These are phyloP conservation scores for Nicotiana rustica DNA, from an alignment of 305 asterid species.

Conservation along the genomic window DNA sequence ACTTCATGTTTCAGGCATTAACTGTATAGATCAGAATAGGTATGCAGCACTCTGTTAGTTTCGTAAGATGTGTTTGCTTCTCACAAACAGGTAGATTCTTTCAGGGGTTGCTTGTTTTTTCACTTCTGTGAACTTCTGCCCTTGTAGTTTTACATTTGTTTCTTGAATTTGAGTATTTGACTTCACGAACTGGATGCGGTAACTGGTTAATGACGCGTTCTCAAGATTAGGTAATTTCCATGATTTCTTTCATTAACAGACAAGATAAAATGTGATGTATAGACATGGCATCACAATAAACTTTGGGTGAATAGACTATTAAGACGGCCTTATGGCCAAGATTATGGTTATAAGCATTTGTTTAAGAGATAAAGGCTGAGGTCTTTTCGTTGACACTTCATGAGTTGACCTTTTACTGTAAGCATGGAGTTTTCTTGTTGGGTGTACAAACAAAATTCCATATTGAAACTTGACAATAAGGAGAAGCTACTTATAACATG, in stretches of 20 bases:
- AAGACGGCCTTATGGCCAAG: background rate
- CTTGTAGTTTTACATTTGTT: background rate
- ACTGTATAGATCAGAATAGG: conserved; percentile 35
- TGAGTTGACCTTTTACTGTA: background rate
- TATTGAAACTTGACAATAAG: too few relatives aligned
- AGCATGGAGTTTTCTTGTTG: too few relatives aligned
- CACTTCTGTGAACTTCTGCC: background rate
- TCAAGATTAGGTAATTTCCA: background rate
- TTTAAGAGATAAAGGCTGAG: background rate
- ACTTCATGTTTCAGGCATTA: conserved; percentile 31
- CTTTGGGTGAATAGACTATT: background rate
- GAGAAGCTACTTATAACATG: too few relatives aligned
- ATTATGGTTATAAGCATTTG: background rate
- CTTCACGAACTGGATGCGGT: background rate
- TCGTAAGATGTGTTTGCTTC: background rate
- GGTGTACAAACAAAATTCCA: too few relatives aligned
- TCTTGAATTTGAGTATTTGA: background rate
- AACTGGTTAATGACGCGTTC: background rate
- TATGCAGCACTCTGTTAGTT: conserved; percentile 27
- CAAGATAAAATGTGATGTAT: background rate
- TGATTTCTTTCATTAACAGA: background rate
- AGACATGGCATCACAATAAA: background rate
- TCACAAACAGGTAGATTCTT: background rate
- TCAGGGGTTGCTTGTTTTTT: conserved; percentile 11
- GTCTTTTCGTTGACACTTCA: background rate